Conservation (phyloP, 208 protist genomes). For the Zelonia costaricensis region DNA sequence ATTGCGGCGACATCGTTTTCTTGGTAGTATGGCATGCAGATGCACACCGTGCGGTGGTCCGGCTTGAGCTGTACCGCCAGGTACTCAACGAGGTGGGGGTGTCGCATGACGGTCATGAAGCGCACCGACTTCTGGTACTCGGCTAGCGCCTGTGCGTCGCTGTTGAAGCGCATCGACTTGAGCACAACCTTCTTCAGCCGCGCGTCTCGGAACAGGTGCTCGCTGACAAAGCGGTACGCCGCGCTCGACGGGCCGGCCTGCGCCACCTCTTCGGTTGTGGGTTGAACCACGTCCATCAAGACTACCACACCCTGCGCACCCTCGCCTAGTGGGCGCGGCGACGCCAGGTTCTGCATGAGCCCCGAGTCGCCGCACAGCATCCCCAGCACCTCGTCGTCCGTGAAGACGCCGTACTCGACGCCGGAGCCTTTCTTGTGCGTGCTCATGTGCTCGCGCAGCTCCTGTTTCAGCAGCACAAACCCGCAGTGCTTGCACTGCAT, state of each 20-base stretch:
- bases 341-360: slow-evolving; percentile 45
- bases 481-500: slow-evolving; percentile 73
- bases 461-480: slow-evolving; percentile 43
- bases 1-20: slow-evolving; percentile 57
- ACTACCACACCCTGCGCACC: slow-evolving; percentile 72
- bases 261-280: slow-evolving; percentile 28
- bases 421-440: slow-evolving; percentile 61
- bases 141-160: slow-evolving; percentile 23
- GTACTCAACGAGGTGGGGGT: slow-evolving; percentile 77
- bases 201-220: slow-evolving; percentile 22
- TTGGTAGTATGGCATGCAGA: slow-evolving; percentile 81
- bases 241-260: slow-evolving; percentile 25
- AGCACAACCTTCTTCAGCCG: slow-evolving; percentile 45
- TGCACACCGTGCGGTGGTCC: slow-evolving; percentile 38
- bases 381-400: slow-evolving; percentile 43
- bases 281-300: slow-evolving; percentile 41
- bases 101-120: slow-evolving; percentile 64
- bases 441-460: slow-evolving; percentile 59
- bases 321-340: slow-evolving; percentile 39
- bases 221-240: slow-evolving; percentile 27
- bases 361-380: slow-evolving; percentile 71
- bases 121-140: slow-evolving; percentile 74
- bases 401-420: slow-evolving; percentile 50
- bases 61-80: slow-evolving; percentile 66
- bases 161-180: slow-evolving; percentile 60